Evolutionary conservation across 257 asterid genomes (phyloP).

Genomic region (Paraleonurus japonicus): DNA sequence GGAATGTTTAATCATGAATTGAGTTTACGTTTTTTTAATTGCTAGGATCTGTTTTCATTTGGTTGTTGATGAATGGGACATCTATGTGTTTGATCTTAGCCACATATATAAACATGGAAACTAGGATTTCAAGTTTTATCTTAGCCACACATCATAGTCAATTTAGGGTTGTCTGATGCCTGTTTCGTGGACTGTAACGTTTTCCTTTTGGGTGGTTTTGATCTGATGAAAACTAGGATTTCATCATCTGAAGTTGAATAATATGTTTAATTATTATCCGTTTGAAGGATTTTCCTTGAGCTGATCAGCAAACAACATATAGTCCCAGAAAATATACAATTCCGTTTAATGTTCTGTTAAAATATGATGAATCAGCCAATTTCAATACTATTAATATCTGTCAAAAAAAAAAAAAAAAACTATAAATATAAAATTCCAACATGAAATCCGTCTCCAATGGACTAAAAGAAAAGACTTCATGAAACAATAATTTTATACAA

Average conservation of each 20-base stretch:
- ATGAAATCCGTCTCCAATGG: too few relatives aligned
- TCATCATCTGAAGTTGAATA: background rate
- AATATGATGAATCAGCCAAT: too few relatives aligned
- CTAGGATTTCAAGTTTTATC: too few relatives aligned
- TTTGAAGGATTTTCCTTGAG: background rate
- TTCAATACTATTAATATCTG: too few relatives aligned
- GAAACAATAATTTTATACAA: too few relatives aligned
- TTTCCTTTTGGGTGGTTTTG: background rate
- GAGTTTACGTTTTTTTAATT: constrained; percentile 20
- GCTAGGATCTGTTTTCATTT: constrained; percentile 21
- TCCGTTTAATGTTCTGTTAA: too few relatives aligned
- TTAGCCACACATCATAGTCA: too few relatives aligned
- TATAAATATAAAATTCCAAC: too few relatives aligned
- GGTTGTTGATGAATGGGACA: constrained; percentile 24
- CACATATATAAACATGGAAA: too few relatives aligned
- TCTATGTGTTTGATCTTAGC: constrained; percentile 26
- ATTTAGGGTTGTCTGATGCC: background rate
- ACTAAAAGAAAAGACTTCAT: too few relatives aligned
- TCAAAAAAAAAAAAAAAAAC: too few relatives aligned
- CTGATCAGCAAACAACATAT: background rate
- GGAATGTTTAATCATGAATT: constrained; percentile 18
- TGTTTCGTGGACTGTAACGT: background rate
- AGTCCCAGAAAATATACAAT: background rate
- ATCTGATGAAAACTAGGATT: constrained; percentile 1
- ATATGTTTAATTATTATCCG: background rate